These are phyloP conservation scores for Takashimella tepidaria DNA, from an alignment of 1,284 basidiomycete genomes.

Conservation along the genomic window DNA sequence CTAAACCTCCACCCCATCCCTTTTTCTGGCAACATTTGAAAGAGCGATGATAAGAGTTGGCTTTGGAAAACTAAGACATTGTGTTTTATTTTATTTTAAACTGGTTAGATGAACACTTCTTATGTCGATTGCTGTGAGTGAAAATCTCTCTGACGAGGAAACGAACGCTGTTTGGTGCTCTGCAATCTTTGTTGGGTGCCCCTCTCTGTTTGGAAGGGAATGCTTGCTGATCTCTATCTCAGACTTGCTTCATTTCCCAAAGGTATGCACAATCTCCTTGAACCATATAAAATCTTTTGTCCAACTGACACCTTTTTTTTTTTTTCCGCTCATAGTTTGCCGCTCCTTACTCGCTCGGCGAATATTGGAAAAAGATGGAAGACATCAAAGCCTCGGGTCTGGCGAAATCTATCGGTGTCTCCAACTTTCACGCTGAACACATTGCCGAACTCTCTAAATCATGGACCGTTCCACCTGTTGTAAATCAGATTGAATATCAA, in stretches of 20 bases:
- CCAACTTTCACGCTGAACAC: constrained; percentile 68
- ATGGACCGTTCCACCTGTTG: constrained; percentile 58
- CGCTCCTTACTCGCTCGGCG: constrained; percentile 18
- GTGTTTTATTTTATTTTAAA: too few relatives aligned
- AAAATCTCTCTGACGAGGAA: too few relatives aligned
- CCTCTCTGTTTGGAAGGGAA: neutral
- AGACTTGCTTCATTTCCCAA: constrained; percentile 68
- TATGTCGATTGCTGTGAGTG: constrained; percentile 57
- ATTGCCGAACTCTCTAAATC: constrained; percentile 59
- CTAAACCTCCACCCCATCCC: too few relatives aligned
- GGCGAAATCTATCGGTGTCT: constrained; percentile 74
- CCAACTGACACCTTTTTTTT: neutral
- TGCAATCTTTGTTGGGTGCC: neutral
- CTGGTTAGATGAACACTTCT: constrained; percentile 59
- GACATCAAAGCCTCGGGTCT: constrained; percentile 61
- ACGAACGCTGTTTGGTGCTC: too few relatives aligned
- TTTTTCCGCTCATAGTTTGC: constrained; percentile 41
- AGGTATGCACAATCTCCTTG: constrained; percentile 17
- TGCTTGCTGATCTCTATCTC: constrained; percentile 10
- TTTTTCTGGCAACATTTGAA: too few relatives aligned
- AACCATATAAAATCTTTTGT: constrained; percentile 1
- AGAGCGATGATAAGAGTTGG: too few relatives aligned
- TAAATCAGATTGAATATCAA: constrained; percentile 82
- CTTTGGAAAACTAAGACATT: too few relatives aligned
- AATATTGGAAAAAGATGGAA: constrained; percentile 66